phyloP scores from a whole-genome alignment of 257 asterid genomes.

The Fraxinus excelsior region DNA sequence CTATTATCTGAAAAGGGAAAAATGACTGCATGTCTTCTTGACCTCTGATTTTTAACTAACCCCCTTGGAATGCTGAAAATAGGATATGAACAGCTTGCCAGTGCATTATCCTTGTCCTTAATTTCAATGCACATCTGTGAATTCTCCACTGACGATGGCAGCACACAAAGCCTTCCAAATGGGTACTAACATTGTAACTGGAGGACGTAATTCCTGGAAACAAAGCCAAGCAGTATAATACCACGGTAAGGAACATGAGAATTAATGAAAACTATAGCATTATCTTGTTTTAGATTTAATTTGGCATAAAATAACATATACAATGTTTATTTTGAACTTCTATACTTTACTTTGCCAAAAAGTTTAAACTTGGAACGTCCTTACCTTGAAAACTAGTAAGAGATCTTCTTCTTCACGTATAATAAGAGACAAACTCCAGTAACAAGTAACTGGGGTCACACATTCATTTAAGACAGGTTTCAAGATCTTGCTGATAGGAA shows the following conservation, averaged over 20 bases:
- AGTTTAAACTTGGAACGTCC: background rate
- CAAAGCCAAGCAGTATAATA: constrained; percentile 4
- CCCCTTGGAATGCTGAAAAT: constrained; percentile 8
- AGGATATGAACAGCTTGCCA: background rate
- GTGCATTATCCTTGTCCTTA: constrained; percentile 22
- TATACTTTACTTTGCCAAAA: background rate
- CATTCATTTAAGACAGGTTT: constrained; percentile 90
- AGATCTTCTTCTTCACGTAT: constrained; percentile 72
- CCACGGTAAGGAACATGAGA: background rate
- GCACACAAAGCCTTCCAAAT: constrained; percentile 77
- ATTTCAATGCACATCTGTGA: constrained; percentile 16
- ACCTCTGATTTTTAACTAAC: constrained; percentile 1
- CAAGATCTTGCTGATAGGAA: constrained; percentile 69
- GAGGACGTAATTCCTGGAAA: constrained; percentile 67
- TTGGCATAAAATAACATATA: constrained; percentile 2
- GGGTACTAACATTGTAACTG: constrained; percentile 72
- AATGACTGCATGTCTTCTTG: background rate
- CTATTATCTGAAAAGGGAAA: constrained; percentile 19
- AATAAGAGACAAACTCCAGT: constrained; percentile 82
- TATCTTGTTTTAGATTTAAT: background rate
- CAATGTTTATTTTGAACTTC: background rate
- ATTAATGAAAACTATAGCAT: constrained; percentile 4
- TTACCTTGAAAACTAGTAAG: constrained; percentile 78
- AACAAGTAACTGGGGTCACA: constrained; percentile 96
- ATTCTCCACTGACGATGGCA: too few species aligned